Evolutionary conservation across 306 rosid species (phyloP).

Genomic region (Malus orientalis): DNA sequence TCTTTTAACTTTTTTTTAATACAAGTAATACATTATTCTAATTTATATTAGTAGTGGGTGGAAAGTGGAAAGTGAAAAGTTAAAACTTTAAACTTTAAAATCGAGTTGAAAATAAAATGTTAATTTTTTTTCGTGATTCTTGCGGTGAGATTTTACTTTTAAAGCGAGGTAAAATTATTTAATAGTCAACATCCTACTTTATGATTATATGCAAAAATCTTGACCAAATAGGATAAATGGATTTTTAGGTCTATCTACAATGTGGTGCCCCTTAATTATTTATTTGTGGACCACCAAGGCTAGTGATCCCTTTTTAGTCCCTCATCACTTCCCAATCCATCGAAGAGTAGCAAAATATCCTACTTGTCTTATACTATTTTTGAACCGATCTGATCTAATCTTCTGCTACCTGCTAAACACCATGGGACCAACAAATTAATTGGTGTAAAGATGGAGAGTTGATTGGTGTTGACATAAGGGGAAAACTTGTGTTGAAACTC

Average conservation of each 20-base stretch:
- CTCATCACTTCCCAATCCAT: neutral
- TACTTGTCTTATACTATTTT: neutral
- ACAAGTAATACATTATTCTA: too few species aligned
- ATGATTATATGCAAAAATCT: neutral
- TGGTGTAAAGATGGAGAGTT: neutral
- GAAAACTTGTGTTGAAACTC: neutral
- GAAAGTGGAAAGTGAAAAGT: too few species aligned
- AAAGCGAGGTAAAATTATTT: too few species aligned
- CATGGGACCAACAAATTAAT: neutral
- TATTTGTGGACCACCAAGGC: constrained; percentile 6
- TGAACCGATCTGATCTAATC: neutral
- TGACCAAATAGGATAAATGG: neutral
- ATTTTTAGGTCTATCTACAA: neutral
- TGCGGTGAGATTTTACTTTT: too few species aligned
- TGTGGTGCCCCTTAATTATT: neutral
- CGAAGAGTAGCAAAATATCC: neutral
- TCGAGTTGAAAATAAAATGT: too few species aligned
- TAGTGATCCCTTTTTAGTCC: neutral
- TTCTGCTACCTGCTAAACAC: neutral
- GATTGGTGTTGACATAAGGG: neutral
- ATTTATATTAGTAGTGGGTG: too few species aligned
- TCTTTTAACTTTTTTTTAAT: neutral
- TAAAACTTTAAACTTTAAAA: too few species aligned
- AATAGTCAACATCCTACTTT: too few species aligned
- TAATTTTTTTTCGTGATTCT: too few species aligned